phyloP scores from a whole-genome alignment of 2,329 filamentous ascomycete genomes.

The Cladophialophora psammophila region DNA sequence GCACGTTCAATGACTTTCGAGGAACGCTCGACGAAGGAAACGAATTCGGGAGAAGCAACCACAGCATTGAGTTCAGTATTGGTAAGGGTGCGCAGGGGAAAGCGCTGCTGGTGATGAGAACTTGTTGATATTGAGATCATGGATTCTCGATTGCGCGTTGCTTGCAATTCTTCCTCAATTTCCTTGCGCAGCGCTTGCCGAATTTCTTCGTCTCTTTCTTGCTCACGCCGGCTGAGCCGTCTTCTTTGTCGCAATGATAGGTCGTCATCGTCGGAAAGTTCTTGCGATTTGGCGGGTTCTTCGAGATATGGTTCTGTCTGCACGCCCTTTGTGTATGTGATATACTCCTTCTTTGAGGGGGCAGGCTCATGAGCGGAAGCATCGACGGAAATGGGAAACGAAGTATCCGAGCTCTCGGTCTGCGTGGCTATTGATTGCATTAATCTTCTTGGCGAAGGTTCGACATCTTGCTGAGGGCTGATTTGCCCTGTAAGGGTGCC shows the following conservation, averaged over 20 bases:
- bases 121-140: conserved; percentile 50
- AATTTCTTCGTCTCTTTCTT: conserved; percentile 87
- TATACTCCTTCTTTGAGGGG: conserved; percentile 70
- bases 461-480: conserved; percentile 69
- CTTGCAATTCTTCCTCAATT: conserved; percentile 89
- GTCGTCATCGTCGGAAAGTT: conserved; percentile 71
- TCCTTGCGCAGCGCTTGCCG: conserved; percentile 83
- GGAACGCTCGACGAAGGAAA: conserved; percentile 92
- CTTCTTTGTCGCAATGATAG: conserved; percentile 68
- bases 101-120: conserved; percentile 61
- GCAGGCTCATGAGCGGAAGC: conserved; percentile 60
- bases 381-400: conserved; percentile 81
- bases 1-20: conserved; percentile 97
- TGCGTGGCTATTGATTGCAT: conserved; percentile 65
- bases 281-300: conserved; percentile 57
- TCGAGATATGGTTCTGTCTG: conserved; percentile 72
- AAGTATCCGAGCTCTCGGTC: conserved; percentile 74
- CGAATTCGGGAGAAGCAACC: conserved; percentile 88
- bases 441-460: conserved; percentile 48
- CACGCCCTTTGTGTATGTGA: conserved; percentile 96
- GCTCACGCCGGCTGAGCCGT: conserved; percentile 77
- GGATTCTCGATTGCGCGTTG: conserved; percentile 58
- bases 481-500: conserved; percentile 80
- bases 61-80: conserved; percentile 88
- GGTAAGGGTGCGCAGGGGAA: conserved; percentile 79